Evolutionary conservation across 345 rosid species (phyloP).

Genomic region (Eucalyptus regnans): DNA sequence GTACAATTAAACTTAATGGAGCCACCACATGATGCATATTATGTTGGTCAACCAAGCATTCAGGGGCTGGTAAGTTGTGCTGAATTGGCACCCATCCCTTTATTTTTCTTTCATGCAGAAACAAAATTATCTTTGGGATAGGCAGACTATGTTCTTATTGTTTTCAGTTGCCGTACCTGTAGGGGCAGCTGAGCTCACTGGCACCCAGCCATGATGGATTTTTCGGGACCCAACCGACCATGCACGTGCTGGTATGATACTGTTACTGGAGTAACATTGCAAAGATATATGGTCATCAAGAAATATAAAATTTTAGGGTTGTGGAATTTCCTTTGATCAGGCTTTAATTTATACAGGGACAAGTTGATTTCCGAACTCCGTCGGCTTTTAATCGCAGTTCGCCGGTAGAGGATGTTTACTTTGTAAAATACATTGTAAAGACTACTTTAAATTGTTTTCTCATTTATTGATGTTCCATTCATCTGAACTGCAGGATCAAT

Average conservation of each 20-base stretch:
- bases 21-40: constrained; percentile 45
- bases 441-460: not conserved
- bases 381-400: constrained; percentile 21
- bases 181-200: constrained; percentile 44
- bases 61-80: constrained; percentile 26
- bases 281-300: not conserved
- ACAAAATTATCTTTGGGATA: not conserved
- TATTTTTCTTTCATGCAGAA: not conserved
- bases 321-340: not conserved
- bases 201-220: constrained; percentile 29
- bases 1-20: constrained; percentile 46
- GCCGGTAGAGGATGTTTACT: constrained; percentile 15
- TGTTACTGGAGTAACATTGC: not conserved
- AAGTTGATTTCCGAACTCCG: constrained; percentile 36
- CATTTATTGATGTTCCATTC: not conserved
- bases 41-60: constrained; percentile 29
- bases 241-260: constrained; percentile 30
- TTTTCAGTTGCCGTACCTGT: not conserved
- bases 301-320: not conserved
- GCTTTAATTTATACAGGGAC: constrained; percentile 16
- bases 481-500: constrained; percentile 29
- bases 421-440: not conserved
- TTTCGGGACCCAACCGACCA: constrained; percentile 31
- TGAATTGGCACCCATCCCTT: not conserved
- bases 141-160: not conserved